Conservation (phyloP, 2,329 filamentous ascomycete genomes). For the Arthrobotrys sphaeroides region DNA sequence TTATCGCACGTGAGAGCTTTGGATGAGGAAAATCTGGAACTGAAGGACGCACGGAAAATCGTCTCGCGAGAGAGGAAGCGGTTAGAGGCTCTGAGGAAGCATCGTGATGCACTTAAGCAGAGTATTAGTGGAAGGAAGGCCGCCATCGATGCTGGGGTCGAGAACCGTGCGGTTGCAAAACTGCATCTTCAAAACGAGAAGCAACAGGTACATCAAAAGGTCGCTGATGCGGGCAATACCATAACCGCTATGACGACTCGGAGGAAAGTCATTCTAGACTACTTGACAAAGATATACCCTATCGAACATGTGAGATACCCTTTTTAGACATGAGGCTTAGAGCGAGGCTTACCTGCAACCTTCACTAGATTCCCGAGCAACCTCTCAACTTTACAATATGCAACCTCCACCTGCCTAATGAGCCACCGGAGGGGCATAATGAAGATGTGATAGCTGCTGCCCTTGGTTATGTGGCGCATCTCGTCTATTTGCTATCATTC, state of each 20-base stretch:
- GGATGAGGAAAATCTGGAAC: constrained; percentile 56
- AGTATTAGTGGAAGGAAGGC: constrained; percentile 73
- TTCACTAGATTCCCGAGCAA: constrained; percentile 63
- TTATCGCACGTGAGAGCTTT: constrained; percentile 28
- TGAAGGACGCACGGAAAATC: constrained; percentile 63
- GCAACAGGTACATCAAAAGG: constrained; percentile 69
- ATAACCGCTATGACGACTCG: constrained; percentile 81
- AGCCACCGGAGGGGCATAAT: constrained; percentile 75
- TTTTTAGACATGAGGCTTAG: background rate
- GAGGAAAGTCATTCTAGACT: constrained; percentile 84
- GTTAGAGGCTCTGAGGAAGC: constrained; percentile 70
- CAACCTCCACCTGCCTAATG: constrained; percentile 80
- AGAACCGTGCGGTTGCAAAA: constrained; percentile 69
- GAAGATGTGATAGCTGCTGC: constrained; percentile 82
- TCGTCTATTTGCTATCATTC: constrained; percentile 79
- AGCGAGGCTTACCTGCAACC: background rate
- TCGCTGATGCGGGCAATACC: constrained; percentile 67
- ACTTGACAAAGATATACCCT: constrained; percentile 79
- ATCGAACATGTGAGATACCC: constrained; percentile 70
- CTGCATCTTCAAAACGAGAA: constrained; percentile 71
- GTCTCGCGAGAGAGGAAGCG: constrained; percentile 73
- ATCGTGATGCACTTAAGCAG: constrained; percentile 73
- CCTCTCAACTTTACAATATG: constrained; percentile 86
- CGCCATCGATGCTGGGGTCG: constrained; percentile 73
- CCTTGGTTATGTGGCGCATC: constrained; percentile 79